Evolutionary conservation across 179 eudicot genomes (phyloP).

Genomic region (Monotropa hypopitys): DNA sequence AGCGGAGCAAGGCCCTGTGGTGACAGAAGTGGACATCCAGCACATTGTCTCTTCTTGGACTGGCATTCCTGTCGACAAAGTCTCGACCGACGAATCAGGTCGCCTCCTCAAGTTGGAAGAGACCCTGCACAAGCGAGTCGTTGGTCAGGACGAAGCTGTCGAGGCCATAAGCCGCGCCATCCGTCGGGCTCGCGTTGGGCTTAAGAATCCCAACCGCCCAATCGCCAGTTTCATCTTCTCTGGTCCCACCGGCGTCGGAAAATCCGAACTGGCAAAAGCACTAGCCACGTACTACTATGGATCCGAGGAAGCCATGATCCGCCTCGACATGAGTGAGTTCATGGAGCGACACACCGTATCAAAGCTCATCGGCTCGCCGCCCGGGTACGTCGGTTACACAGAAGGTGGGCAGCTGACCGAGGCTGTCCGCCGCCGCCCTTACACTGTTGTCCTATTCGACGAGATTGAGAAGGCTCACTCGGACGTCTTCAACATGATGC

Average conservation of each 20-base stretch:
- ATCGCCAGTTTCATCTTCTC: conserved; percentile 92
- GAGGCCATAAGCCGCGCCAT: conserved; percentile 81
- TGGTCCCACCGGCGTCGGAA: conserved; percentile 96
- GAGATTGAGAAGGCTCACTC: conserved; percentile 97
- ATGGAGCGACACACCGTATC: conserved; percentile 95
- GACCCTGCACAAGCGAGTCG: conserved; percentile 61
- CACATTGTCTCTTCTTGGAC: conserved; percentile 91
- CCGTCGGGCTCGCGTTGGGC: conserved; percentile 92
- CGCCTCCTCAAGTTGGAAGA: conserved; percentile 86
- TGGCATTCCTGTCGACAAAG: conserved; percentile 85
- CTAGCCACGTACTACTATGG: conserved; percentile 80
- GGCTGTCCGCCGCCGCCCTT: conserved; percentile 78
- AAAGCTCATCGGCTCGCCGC: conserved; percentile 86
- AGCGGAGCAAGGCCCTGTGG: conserved; percentile 44
- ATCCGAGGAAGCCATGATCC: conserved; percentile 81
- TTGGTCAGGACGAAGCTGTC: conserved; percentile 96
- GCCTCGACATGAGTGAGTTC: conserved; percentile 97
- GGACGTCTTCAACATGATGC: conserved; percentile 89
- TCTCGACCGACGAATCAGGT: conserved; percentile 60
- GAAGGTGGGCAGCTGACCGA: conserved; percentile 94
- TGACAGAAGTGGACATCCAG: conserved; percentile 68
- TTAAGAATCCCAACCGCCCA: conserved; percentile 79
- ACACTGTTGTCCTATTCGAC: conserved; percentile 68
- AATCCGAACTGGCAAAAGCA: conserved; percentile 80
- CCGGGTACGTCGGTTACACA: conserved; percentile 84